Conservation (phyloP, 306 rosid genomes). For the Vicia faba region DNA sequence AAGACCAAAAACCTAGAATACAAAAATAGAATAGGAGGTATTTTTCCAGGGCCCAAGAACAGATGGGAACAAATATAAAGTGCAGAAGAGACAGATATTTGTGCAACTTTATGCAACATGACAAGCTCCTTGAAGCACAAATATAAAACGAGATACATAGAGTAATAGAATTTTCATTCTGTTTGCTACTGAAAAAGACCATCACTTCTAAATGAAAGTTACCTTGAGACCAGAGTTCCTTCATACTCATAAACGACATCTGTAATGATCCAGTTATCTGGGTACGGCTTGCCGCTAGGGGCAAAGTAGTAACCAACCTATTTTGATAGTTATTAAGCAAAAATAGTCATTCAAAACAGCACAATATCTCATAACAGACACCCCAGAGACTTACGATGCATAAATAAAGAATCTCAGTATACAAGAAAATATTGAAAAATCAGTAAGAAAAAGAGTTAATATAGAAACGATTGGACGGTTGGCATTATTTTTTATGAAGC, state of each 20-base stretch:
- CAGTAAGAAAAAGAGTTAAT: conserved; percentile 10
- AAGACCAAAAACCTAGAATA: conserved; percentile 18
- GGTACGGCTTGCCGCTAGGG: conserved; percentile 99
- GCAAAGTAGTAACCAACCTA: conserved; percentile 99
- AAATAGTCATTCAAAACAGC: conserved; percentile 49
- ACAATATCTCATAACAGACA: conserved; percentile 38
- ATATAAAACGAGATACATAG: neutral
- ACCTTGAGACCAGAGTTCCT: conserved; percentile 90
- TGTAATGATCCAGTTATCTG: conserved; percentile 98
- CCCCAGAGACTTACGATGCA: conserved; percentile 37
- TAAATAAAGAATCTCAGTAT: conserved; percentile 39
- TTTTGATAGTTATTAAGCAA: conserved; percentile 51
- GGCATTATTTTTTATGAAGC: conserved; percentile 31
- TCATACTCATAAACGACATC: conserved; percentile 81
- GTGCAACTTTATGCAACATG: conserved; percentile 16
- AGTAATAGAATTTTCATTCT: conserved; percentile 18
- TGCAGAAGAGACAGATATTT: conserved; percentile 5
- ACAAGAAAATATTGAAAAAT: conserved; percentile 35
- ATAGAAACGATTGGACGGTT: conserved; percentile 8
- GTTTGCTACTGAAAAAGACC: conserved; percentile 31
- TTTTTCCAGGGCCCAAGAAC: neutral
- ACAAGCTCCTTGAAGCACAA: conserved; percentile 18
- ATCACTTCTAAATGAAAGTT: conserved; percentile 11
- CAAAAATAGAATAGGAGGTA: conserved; percentile 9
- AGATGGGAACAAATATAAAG: conserved; percentile 19